phyloP scores from a whole-genome alignment of 2,329 filamentous ascomycete genomes.

The Alternaria gaisen region DNA sequence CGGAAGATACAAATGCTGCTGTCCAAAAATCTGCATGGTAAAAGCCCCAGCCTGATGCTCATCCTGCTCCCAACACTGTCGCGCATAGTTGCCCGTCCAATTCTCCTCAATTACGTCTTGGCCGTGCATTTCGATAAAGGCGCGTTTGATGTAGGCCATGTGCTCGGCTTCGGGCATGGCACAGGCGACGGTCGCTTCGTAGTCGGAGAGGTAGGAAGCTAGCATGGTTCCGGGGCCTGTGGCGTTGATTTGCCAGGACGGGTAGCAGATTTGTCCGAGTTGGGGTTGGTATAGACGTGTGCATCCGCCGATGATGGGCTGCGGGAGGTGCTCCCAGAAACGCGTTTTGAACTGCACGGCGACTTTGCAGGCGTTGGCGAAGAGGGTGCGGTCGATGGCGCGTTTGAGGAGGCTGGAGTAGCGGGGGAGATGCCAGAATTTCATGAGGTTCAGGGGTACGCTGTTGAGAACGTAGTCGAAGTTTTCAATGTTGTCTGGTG shows the following conservation, averaged over 20 bases:
- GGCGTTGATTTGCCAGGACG: constrained; percentile 68
- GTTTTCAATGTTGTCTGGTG: constrained; percentile 53
- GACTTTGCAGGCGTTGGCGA: constrained; percentile 60
- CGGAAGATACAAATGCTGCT: constrained; percentile 73
- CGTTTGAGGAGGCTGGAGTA: constrained; percentile 58
- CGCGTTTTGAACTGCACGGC: constrained; percentile 71
- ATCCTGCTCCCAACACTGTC: constrained; percentile 70
- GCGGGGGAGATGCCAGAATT: constrained; percentile 65
- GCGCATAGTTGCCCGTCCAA: constrained; percentile 69
- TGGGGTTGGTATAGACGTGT: constrained; percentile 66
- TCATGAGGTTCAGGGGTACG: constrained; percentile 68
- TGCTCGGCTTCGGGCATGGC: constrained; percentile 49
- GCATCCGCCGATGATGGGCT: constrained; percentile 69
- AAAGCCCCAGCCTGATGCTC: constrained; percentile 67
- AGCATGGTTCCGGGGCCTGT: constrained; percentile 67
- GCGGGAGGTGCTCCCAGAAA: constrained; percentile 61
- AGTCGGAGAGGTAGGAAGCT: constrained; percentile 18
- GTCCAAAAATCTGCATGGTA: constrained; percentile 65
- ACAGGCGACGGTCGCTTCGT: background rate
- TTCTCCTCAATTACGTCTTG: constrained; percentile 60
- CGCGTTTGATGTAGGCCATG: constrained; percentile 67
- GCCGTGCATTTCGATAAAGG: constrained; percentile 71
- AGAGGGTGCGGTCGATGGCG: constrained; percentile 57
- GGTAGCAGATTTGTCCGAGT: constrained; percentile 69
- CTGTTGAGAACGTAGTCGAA: constrained; percentile 71